Percentiles rank a stretch among this genome's conserved stretches.
Conservation (phyloP, 192 early-diverging fungal species). For the Lobosporangium transversale region DNA sequence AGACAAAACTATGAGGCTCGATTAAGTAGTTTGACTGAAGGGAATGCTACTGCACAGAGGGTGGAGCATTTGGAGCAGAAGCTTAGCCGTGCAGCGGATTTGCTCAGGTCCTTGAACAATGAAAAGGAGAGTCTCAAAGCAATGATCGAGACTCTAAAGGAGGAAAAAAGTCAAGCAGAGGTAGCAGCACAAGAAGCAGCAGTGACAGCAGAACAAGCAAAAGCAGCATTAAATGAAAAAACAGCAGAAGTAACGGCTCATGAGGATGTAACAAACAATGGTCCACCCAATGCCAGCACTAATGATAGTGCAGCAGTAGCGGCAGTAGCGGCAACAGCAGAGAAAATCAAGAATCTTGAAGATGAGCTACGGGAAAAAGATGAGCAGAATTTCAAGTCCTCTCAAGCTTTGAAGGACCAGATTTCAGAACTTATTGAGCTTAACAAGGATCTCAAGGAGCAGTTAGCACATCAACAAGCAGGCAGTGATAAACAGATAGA, state of each 20-base stretch:
- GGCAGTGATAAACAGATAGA: slow-evolving; percentile 21
- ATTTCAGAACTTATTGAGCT: slow-evolving; percentile 18
- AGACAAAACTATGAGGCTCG: slow-evolving; percentile 39
- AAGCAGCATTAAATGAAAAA: neutral
- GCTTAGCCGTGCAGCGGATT: slow-evolving; percentile 22
- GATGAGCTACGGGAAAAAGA: slow-evolving; percentile 9
- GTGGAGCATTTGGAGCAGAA: slow-evolving; percentile 37
- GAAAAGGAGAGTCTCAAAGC: slow-evolving; percentile 31
- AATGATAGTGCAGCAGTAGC: neutral
- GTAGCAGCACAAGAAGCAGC: slow-evolving; percentile 11
- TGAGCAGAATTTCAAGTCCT: slow-evolving; percentile 14
- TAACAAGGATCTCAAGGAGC: slow-evolving; percentile 19
- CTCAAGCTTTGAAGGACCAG: slow-evolving; percentile 18
- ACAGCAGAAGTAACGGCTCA: slow-evolving; percentile 5
- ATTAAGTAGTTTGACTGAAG: slow-evolving; percentile 33
- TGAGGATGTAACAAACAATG: neutral
- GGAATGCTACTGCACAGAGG: slow-evolving; percentile 37
- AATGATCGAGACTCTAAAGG: slow-evolving; percentile 11
- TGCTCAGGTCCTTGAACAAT: slow-evolving; percentile 22
- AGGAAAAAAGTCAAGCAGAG: slow-evolving; percentile 2
- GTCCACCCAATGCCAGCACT: neutral
- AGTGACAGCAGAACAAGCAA: neutral
- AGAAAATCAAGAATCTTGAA: slow-evolving; percentile 6
- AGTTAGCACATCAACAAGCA: slow-evolving; percentile 16
- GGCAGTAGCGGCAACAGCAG: neutral